Evolutionary conservation across 345 rosid genomes (phyloP).

Genomic region (Lepidium aucheri): DNA sequence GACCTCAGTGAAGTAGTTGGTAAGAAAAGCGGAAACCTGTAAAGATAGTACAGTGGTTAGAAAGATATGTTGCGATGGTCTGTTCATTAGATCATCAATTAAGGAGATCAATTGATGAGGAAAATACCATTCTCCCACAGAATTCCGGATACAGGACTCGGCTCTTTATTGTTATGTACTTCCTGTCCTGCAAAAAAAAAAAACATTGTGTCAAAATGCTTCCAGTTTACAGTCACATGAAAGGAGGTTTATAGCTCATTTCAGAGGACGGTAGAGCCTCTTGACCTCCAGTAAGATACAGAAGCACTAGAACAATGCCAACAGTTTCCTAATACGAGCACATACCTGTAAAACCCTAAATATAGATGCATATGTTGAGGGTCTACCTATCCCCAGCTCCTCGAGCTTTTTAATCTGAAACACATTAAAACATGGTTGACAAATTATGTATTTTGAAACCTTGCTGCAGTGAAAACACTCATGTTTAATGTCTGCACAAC

Average conservation of each 20-base stretch:
- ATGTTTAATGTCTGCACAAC: neutral
- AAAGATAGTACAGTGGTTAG: constrained; percentile 17
- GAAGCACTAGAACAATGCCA: neutral
- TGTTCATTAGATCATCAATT: neutral
- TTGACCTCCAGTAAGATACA: neutral
- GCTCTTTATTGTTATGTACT: constrained; percentile 61
- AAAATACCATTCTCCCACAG: constrained; percentile 95
- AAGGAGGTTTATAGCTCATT: constrained; percentile 5
- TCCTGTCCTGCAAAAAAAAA: constrained; percentile 61
- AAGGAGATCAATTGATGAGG: neutral
- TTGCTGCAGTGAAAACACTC: neutral
- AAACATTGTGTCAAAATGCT: constrained; percentile 3
- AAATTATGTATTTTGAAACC: neutral
- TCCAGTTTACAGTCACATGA: constrained; percentile 1
- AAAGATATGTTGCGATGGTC: neutral
- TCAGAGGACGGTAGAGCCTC: neutral
- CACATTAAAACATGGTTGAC: constrained; percentile 13
- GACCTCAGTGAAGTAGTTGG: constrained; percentile 81
- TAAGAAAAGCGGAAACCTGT: constrained; percentile 94
- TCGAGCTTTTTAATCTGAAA: constrained; percentile 87
- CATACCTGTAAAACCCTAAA: constrained; percentile 80
- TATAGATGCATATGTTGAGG: constrained; percentile 92
- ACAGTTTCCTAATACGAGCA: neutral
- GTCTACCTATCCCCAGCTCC: constrained; percentile 99
- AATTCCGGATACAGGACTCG: constrained; percentile 78